These are phyloP conservation scores for Daldinia sp. DNA, from an alignment of 2,329 filamentous ascomycete genomes.

Conservation along the genomic window DNA sequence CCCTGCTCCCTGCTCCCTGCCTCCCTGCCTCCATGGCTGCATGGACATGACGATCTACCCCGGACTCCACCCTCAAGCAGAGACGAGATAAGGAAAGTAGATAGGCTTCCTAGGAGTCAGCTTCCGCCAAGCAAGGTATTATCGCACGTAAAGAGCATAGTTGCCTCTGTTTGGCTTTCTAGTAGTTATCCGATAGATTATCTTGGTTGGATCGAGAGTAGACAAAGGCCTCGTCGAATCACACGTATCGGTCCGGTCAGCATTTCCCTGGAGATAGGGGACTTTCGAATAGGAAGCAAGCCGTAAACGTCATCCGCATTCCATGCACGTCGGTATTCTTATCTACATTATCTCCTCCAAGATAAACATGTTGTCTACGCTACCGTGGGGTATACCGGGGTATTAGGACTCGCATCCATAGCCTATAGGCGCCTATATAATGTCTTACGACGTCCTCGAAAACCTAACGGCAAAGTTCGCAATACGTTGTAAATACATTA, in stretches of 20 bases:
- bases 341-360: conserved; percentile 2
- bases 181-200: neutral
- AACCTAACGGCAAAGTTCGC: neutral
- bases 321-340: neutral
- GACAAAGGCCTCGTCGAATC: neutral
- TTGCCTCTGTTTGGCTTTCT: neutral
- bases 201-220: neutral
- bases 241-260: neutral
- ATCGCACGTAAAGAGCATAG: neutral
- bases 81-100: neutral
- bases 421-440: neutral
- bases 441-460: neutral
- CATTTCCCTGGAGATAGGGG: neutral
- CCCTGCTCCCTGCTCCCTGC: no score
- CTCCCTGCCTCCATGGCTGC: no score
- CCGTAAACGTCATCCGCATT: neutral
- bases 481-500: neutral
- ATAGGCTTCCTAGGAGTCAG: neutral
- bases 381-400: neutral
- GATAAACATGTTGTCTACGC: neutral
- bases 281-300: neutral
- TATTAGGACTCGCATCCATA: neutral
- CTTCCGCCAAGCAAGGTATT: neutral
- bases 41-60: neutral
- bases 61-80: neutral